These are phyloP conservation scores for Tylopilus rubrobrunneus DNA, from an alignment of 768 basidiomycete genomes.

Conservation along the genomic window DNA sequence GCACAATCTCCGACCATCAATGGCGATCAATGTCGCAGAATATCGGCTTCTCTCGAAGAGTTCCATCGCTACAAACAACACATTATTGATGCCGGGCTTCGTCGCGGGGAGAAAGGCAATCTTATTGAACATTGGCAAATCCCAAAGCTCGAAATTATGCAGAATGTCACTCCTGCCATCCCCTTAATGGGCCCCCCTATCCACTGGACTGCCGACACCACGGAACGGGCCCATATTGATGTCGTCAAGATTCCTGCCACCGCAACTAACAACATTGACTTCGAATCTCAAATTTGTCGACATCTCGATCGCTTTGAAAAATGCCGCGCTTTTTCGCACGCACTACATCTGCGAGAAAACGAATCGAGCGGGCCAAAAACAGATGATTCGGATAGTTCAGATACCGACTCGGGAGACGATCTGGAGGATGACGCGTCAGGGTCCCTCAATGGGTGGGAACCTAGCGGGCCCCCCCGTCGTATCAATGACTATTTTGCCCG, in stretches of 20 bases:
- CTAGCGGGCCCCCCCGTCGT: too few species aligned
- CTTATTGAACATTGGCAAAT: constrained; percentile 36
- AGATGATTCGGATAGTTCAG: too few species aligned
- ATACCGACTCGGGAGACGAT: too few species aligned
- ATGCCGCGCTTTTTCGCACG: too few species aligned
- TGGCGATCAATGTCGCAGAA: neutral
- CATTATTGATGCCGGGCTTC: neutral
- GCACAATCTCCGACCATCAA: neutral
- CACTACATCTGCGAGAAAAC: too few species aligned
- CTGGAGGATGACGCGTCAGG: too few species aligned
- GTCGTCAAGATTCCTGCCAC: constrained; percentile 21
- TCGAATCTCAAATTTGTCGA: too few species aligned
- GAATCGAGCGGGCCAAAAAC: too few species aligned
- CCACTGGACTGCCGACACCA: constrained; percentile 36
- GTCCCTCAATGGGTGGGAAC: too few species aligned
- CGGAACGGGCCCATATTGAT: constrained; percentile 33
- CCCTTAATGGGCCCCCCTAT: constrained; percentile 26
- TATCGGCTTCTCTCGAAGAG: neutral
- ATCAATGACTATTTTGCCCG: too few species aligned
- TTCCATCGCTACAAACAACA: neutral
- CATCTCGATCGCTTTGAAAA: too few species aligned
- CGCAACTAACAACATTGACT: too few species aligned
- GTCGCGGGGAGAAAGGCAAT: constrained; percentile 21
- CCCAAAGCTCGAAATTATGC: constrained; percentile 40
- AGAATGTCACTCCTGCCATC: constrained; percentile 31